phyloP scores from a whole-genome alignment of 2,329 filamentous ascomycete species.

The Aaosphaeria arxii region DNA sequence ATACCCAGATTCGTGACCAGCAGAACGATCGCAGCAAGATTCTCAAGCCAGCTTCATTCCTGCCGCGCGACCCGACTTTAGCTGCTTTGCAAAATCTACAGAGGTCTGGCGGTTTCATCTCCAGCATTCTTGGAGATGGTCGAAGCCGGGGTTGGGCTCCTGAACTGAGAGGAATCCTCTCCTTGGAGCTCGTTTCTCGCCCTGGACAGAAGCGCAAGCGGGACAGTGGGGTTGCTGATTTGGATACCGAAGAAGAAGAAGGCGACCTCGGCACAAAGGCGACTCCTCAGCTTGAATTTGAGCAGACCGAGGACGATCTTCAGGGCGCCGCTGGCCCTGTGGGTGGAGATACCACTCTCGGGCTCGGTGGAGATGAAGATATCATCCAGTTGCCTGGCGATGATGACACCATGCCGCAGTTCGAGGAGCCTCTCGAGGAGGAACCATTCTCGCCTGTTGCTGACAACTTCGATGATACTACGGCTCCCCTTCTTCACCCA shows the following conservation, averaged over 20 bases:
- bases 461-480: constrained; percentile 75
- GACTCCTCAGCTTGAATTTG: constrained; percentile 63
- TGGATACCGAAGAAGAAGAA: constrained; percentile 65
- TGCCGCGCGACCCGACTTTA: constrained; percentile 83
- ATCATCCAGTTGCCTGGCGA: constrained; percentile 27
- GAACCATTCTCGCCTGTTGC: constrained; percentile 35
- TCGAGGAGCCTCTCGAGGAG: constrained; percentile 27
- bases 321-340: constrained; percentile 44
- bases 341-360: constrained; percentile 29
- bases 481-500: constrained; percentile 71
- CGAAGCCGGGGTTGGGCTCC: constrained; percentile 81
- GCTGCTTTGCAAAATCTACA: constrained; percentile 90
- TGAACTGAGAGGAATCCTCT: constrained; percentile 89
- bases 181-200: constrained; percentile 73
- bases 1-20: constrained; percentile 76
- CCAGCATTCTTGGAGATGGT: constrained; percentile 78
- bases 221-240: constrained; percentile 79
- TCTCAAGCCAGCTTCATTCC: constrained; percentile 74
- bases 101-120: constrained; percentile 84
- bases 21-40: constrained; percentile 85
- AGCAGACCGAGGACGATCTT: constrained; percentile 48
- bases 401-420: constrained; percentile 13
- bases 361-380: constrained; percentile 21
- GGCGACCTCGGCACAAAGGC: constrained; percentile 49
- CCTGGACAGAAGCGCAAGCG: constrained; percentile 90